Base-by-base conservation (phyloP, 495 filamentous ascomycete species). In the Annulohypoxylon stygium region DNA sequence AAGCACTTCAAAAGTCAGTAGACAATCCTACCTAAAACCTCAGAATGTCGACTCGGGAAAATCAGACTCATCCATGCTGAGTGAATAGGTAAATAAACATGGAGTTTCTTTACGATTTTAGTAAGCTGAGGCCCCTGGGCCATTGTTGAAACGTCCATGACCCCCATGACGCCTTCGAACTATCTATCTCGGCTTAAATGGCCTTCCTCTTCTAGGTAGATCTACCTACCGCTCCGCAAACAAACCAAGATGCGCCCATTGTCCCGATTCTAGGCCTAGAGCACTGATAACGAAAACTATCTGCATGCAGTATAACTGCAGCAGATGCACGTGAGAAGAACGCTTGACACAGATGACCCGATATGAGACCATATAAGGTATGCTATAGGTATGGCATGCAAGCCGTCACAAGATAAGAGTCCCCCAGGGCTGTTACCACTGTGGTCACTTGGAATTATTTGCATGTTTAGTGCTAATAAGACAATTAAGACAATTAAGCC, bases 121-220 rank as follows among this genome's bases (percentile, higher is more conserved):
- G 43, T 34, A 18, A 51, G 34, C 50, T 30, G 34, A 39, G 14
- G 33, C 64, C n/a, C 5, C 30, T 30, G 5, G 30, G 5, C 30
- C 5, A n/a, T 51, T 7, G 23, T 51, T 39, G 57, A 50, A 41
- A 69, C 20, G 34, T 67, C 39, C 54, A 65, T 69, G 30, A 30
- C 30, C 30, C 5, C 30, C 30, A 30, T 30, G 70, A 66, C 61
- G 54, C 37, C 41, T 61, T 36, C 48, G 62, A 57, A 37, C 25
- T 63, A 25, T 67, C 30, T 63, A 25, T 67, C 20, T 37, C 47
- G 60, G 53, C 36, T 68, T 16, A 54, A 26, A 60, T 57, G 55
- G 55, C 65, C 66, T 74, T 74, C 65, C 71, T 61, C 48, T 74
- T 69, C 54, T 50, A 65, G 71, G 37, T 55, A 41, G 36, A 59